Percentiles rank a stretch among this genome's conserved stretches.
phyloP scores from a whole-genome alignment of 1,139 yeast genomes.

The Sugiyamaella novakii region DNA sequence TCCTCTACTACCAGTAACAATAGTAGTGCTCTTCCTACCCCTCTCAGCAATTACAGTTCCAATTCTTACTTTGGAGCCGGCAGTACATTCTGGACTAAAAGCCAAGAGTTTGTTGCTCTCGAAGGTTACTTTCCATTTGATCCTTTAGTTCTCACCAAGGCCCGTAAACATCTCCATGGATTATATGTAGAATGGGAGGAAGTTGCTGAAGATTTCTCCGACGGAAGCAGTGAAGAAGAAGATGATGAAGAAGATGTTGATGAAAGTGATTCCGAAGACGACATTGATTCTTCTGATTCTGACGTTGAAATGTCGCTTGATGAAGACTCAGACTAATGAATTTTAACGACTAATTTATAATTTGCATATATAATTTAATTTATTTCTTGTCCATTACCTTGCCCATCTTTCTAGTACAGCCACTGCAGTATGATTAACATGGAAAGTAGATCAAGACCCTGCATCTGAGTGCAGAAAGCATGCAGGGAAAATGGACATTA shows the following conservation, averaged over 20 bases:
- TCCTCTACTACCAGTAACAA: conserved; percentile 11
- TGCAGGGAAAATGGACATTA: too few species aligned
- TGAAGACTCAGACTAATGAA: conserved; percentile 13
- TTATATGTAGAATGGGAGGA: conserved; percentile 85
- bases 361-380: conserved; percentile 8
- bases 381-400: not conserved
- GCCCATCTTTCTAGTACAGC: not conserved
- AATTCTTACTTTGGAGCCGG: conserved; percentile 27
- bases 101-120: conserved; percentile 81
- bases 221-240: conserved; percentile 39
- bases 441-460: too few species aligned
- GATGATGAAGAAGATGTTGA: conserved; percentile 27
- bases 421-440: not conserved
- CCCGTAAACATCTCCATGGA: conserved; percentile 56
- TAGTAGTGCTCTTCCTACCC: conserved; percentile 13
- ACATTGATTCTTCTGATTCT: conserved; percentile 13
- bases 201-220: conserved; percentile 63
- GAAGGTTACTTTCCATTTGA: conserved; percentile 97
- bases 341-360: conserved; percentile 9
- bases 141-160: conserved; percentile 72
- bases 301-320: conserved; percentile 11
- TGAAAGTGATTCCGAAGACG: conserved; percentile 10
- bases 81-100: conserved; percentile 39
- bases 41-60: conserved; percentile 16
- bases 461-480: too few species aligned